A percentile compares a stretch with the other conserved stretches of the same genome.
phyloP scores from a whole-genome alignment of 306 rosid species.

The Luffa acutangula region DNA sequence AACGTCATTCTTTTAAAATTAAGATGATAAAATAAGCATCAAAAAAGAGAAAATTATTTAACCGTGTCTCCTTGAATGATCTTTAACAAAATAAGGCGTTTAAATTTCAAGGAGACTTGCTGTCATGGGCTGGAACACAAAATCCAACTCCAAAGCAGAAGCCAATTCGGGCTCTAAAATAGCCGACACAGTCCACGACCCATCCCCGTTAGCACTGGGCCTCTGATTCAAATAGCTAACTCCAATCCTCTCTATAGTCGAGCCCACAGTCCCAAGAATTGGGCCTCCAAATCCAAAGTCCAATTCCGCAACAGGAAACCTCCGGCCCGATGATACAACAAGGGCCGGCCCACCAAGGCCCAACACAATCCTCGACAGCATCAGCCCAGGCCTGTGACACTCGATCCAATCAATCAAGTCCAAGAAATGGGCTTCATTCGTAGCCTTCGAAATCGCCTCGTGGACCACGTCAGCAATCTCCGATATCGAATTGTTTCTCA shows the following conservation, averaged over 20 bases:
- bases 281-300: conserved; percentile 83
- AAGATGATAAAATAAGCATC: neutral
- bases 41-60: too few relatives aligned
- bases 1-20: neutral
- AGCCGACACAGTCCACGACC: conserved; percentile 82
- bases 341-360: conserved; percentile 50
- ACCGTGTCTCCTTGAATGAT: too few relatives aligned
- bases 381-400: conserved; percentile 69
- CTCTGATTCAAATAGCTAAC: conserved; percentile 87
- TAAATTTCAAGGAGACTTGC: conserved; percentile 47
- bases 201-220: conserved; percentile 58
- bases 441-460: conserved; percentile 52
- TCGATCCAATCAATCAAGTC: conserved; percentile 85
- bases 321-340: conserved; percentile 61
- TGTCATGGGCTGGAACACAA: conserved; percentile 59
- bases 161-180: conserved; percentile 76
- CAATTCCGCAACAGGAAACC: conserved; percentile 59
- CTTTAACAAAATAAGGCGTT: neutral
- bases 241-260: conserved; percentile 43
- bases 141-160: conserved; percentile 43
- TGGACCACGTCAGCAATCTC: conserved; percentile 36
- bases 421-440: conserved; percentile 55
- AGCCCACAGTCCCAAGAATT: conserved; percentile 63
- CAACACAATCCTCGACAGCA: conserved; percentile 49
- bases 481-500: conserved; percentile 38